These are phyloP conservation scores for Closterium sp. DNA, from an alignment of 139 green algal genomes.

Conservation along the genomic window DNA sequence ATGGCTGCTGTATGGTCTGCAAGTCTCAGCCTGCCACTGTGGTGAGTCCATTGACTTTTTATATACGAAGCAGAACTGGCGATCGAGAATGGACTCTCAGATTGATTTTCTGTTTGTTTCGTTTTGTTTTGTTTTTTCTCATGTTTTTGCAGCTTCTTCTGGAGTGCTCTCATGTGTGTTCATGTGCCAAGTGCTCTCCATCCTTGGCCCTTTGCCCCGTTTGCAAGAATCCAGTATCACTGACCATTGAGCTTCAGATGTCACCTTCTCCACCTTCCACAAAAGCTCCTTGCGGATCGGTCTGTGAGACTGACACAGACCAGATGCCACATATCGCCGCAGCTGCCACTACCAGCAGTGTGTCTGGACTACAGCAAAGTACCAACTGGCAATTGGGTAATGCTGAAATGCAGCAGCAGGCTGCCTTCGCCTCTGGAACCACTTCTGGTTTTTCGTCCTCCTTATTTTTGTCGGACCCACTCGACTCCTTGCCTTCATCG, in stretches of 20 bases:
- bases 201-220: not conserved
- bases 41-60: not conserved
- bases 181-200: not conserved
- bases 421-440: not conserved
- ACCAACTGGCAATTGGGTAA: not conserved
- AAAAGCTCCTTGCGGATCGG: not conserved
- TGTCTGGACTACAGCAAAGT: not conserved
- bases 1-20: not conserved
- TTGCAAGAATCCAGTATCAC: not conserved
- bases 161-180: not conserved
- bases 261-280: not conserved
- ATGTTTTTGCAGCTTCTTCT: not conserved
- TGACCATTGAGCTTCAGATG: not conserved
- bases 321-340: not conserved
- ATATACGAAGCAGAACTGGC: not conserved
- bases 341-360: not conserved
- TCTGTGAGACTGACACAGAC: not conserved
- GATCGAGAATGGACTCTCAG: not conserved
- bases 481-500: not conserved
- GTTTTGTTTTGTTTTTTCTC: too few relatives aligned
- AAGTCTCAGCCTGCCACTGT: not conserved
- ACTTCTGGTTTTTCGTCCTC: not conserved
- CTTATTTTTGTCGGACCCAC: not conserved
- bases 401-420: not conserved
- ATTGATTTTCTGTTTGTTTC: too few relatives aligned